A percentile compares a stretch with the other conserved stretches of the same genome.
Conservation (phyloP, 2,329 filamentous ascomycete species). For the Emmonsia crescens region DNA sequence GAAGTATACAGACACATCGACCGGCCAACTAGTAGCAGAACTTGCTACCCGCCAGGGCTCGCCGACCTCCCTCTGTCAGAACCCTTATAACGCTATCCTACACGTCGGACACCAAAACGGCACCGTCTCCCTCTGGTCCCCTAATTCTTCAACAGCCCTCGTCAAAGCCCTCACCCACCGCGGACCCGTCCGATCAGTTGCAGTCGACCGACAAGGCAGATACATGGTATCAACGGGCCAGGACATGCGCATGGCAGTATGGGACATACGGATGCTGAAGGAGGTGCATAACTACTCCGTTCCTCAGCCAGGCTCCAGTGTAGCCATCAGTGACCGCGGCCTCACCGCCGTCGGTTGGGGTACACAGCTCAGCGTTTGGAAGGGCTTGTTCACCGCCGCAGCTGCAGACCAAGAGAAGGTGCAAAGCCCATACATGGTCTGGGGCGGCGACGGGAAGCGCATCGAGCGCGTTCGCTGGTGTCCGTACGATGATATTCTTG, state of each 20-base stretch:
- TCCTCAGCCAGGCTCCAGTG: constrained; percentile 66
- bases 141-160: constrained; percentile 73
- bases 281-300: constrained; percentile 86
- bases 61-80: constrained; percentile 74
- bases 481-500: constrained; percentile 87
- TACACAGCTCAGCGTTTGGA: constrained; percentile 82
- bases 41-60: constrained; percentile 74
- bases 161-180: constrained; percentile 86
- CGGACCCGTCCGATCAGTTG: constrained; percentile 75
- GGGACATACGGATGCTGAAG: constrained; percentile 90
- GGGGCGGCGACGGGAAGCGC: constrained; percentile 73
- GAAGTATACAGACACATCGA: constrained; percentile 92
- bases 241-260: constrained; percentile 84
- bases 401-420: constrained; percentile 63
- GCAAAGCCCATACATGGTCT: constrained; percentile 81
- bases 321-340: constrained; percentile 80
- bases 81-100: constrained; percentile 82
- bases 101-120: constrained; percentile 94
- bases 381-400: constrained; percentile 71
- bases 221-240: constrained; percentile 95
- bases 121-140: constrained; percentile 89
- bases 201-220: constrained; percentile 76
- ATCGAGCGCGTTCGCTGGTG: constrained; percentile 84
- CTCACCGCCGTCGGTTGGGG: constrained; percentile 86
- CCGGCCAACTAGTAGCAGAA: constrained; percentile 77